Evolutionary conservation across 163 green algal species (phyloP), one percentile per base, ranked within the genome.

Genomic region (Volvox carteri): DNA sequence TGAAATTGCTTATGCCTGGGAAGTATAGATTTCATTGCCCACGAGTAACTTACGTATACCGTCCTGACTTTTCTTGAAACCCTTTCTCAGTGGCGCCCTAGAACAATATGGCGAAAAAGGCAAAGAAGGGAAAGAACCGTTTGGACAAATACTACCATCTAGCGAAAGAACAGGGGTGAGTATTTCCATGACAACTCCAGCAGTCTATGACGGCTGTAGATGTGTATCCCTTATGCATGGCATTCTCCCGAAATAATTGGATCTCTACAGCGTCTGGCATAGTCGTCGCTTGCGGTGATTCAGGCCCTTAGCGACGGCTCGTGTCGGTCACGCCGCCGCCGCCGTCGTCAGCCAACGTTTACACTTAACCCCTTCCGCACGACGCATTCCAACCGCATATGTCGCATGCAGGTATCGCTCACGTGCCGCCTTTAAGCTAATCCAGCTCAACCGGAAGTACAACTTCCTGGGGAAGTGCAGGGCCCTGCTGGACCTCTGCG

Each of bases 61-160:
- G n/a, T n/a, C n/a, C n/a, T n/a, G n/a, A n/a, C n/a, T n/a, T 33
- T 75, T 48, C 65, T 21, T 2, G 9, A 48, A 33, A 35, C 16
- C 65, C 65, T 30, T 33, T 30, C 65, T 46, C n/a, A n/a, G n/a
- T n/a, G n/a, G n/a, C 65, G 65, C 65, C 12, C 23, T 65, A n/a
- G 44, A 28, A 7, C 42, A 79, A 25, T 7, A 87, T 87, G 81
- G 81, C 62, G 1, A 65, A 77, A 58, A 97, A 98, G 79, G 98
- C 97, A 72, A 95, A 96, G 16, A 97, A 98, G 89, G 97, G 96
- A 95, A 99, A 99, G 94, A 94, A 97, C 89, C 95, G 97, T 3
- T 91, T 99, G 60, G 98, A 99, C 84, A 99, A 99, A 91, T 99
- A 96, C 76, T 99, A 99, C 87, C 94, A 99, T 78, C 90, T 99